Evolutionary conservation across 331 rosid genomes (phyloP).

Genomic region (Cydonia oblonga): DNA sequence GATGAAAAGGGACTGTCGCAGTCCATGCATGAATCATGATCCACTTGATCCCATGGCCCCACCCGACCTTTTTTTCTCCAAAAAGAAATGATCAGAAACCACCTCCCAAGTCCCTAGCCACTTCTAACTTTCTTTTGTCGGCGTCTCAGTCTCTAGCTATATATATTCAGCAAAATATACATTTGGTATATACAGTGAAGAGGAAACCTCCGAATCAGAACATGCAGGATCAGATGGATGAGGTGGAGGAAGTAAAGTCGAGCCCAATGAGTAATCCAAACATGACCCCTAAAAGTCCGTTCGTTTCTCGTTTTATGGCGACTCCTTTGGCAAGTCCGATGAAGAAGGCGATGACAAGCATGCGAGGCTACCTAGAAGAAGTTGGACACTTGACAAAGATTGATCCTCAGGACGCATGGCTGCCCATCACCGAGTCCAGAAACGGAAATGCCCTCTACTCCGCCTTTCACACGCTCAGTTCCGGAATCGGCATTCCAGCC

Average conservation of each 20-base stretch:
- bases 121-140: not conserved
- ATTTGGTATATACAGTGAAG: not conserved
- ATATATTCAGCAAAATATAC: no score
- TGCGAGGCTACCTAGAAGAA: constrained; percentile 48
- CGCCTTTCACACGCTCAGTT: constrained; percentile 49
- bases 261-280: not conserved
- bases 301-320: constrained; percentile 21
- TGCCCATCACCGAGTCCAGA: constrained; percentile 60
- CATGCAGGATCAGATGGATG: not conserved
- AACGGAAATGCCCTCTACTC: constrained; percentile 53
- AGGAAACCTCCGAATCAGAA: not conserved
- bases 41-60: no score
- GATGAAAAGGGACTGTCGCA: no score
- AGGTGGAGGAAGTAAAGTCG: constrained; percentile 20
- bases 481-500: constrained; percentile 60
- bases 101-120: not conserved
- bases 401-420: constrained; percentile 71
- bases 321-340: constrained; percentile 53
- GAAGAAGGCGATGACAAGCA: constrained; percentile 48
- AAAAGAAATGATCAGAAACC: not conserved
- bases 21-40: no score
- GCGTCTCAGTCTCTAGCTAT: not conserved
- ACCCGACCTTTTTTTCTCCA: no score
- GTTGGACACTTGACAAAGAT: constrained; percentile 56
- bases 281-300: constrained; percentile 23